Evolutionary conservation across 2,329 filamentous ascomycete species (phyloP).

Genomic region (Cladosporium cucumerinum): DNA sequence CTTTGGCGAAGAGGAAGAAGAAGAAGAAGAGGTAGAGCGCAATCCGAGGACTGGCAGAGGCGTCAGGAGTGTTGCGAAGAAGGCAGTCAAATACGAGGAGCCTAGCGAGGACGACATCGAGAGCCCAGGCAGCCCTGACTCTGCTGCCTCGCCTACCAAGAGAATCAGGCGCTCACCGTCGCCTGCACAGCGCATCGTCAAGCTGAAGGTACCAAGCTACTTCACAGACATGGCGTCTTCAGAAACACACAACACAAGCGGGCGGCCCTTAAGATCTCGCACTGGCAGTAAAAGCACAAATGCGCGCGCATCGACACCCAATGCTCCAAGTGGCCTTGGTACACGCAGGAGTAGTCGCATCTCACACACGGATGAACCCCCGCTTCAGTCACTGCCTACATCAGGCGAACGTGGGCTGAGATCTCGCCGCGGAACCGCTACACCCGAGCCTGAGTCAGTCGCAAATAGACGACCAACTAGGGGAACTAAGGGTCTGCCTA

Average conservation of each 20-base stretch:
- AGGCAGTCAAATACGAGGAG: slow-evolving; percentile 56
- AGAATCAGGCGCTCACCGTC: slow-evolving; percentile 16
- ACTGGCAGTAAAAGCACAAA: slow-evolving; percentile 35
- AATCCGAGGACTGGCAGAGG: slow-evolving; percentile 56
- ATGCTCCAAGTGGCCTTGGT: slow-evolving; percentile 19
- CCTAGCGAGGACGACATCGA: slow-evolving; percentile 45
- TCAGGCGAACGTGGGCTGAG: slow-evolving; percentile 57
- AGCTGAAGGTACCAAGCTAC: slow-evolving; percentile 37
- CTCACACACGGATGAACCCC: slow-evolving; percentile 55
- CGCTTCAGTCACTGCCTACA: slow-evolving; percentile 56
- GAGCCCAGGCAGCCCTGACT: slow-evolving; percentile 33
- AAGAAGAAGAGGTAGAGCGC: slow-evolving; percentile 49
- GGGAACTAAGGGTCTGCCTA: slow-evolving; percentile 50
- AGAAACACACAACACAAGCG: slow-evolving; percentile 19
- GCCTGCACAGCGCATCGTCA: slow-evolving; percentile 36
- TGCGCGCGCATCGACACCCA: slow-evolving; percentile 35
- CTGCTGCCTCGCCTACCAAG: slow-evolving; percentile 8
- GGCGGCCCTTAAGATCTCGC: slow-evolving; percentile 34
- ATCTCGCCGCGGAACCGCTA: slow-evolving; percentile 53
- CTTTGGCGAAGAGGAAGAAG: slow-evolving; percentile 45
- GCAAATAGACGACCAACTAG: slow-evolving; percentile 40
- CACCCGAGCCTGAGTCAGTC: slow-evolving; percentile 40
- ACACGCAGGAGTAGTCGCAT: slow-evolving; percentile 57
- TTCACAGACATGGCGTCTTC: not conserved
- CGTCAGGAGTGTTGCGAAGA: slow-evolving; percentile 54